phyloP scores from a whole-genome alignment of 495 filamentous ascomycete species.

The Darksidea phi region DNA sequence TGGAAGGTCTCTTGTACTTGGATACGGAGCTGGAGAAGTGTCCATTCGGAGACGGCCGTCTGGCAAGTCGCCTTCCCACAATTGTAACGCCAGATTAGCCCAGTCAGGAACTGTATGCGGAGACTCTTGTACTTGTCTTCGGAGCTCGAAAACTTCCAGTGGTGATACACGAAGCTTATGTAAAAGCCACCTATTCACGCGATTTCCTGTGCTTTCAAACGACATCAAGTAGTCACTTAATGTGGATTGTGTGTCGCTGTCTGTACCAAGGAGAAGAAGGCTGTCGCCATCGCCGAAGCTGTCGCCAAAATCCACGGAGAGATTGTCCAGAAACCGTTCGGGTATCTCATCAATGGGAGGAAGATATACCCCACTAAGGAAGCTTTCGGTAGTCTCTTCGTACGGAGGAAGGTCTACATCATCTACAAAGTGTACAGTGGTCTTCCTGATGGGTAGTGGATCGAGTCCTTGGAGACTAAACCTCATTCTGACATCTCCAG shows the following conservation, averaged over 20 bases:
- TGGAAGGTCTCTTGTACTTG: too few species aligned
- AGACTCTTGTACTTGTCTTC: not conserved
- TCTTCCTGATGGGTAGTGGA: not conserved
- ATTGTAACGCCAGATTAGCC: slow-evolving; percentile 12
- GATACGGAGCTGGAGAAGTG: not conserved
- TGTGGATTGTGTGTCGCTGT: slow-evolving; percentile 18
- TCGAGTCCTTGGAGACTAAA: too few species aligned
- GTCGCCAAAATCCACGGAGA: not conserved
- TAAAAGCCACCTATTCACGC: slow-evolving; percentile 30
- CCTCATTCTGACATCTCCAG: too few species aligned
- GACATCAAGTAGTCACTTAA: slow-evolving; percentile 27
- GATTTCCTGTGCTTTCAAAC: slow-evolving; percentile 23
- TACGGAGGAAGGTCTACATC: not conserved
- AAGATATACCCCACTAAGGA: not conserved
- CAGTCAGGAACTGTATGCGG: slow-evolving; percentile 8
- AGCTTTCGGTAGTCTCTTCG: not conserved
- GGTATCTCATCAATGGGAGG: not conserved
- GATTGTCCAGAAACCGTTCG: not conserved
- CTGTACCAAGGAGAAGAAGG: slow-evolving; percentile 10
- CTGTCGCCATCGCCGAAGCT: slow-evolving; percentile 1
- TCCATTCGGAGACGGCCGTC: not conserved
- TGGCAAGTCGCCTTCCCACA: slow-evolving; percentile 4
- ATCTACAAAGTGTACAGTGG: not conserved
- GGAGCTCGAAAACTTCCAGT: slow-evolving; percentile 21
- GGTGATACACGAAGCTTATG: slow-evolving; percentile 32